These are phyloP conservation scores for Leishmania braziliensis DNA, from an alignment of 208 protist genomes.

Conservation along the genomic window DNA sequence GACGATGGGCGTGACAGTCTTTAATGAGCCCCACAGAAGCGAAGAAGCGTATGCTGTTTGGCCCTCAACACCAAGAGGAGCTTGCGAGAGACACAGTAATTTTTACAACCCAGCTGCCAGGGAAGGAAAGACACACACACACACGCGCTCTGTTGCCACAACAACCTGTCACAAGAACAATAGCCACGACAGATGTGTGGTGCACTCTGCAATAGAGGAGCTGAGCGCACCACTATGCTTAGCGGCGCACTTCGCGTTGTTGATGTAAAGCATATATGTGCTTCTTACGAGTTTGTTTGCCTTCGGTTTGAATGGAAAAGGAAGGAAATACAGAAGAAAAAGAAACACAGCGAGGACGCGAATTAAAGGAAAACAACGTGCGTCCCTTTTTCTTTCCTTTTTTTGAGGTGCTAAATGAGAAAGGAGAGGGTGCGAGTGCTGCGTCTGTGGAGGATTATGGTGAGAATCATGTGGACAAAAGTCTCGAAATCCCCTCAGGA, in stretches of 20 bases:
- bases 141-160: no score
- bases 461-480: neutral
- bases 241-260: no score
- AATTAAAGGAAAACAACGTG: conserved; percentile 22
- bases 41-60: neutral
- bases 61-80: neutral
- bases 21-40: neutral
- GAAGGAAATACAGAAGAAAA: conserved; percentile 25
- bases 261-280: no score
- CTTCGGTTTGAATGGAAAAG: neutral
- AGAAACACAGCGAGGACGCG: neutral
- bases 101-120: neutral
- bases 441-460: neutral
- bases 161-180: neutral
- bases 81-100: neutral
- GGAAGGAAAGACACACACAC: neutral
- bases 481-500: neutral
- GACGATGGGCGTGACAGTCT: neutral
- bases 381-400: conserved; percentile 5
- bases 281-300: neutral
- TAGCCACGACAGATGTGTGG: neutral
- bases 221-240: neutral
- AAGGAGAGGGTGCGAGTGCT: neutral
- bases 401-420: neutral
- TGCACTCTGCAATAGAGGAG: neutral